phyloP scores from a whole-genome alignment of 2,329 filamentous ascomycete species.

The Penicillium brasilianum region DNA sequence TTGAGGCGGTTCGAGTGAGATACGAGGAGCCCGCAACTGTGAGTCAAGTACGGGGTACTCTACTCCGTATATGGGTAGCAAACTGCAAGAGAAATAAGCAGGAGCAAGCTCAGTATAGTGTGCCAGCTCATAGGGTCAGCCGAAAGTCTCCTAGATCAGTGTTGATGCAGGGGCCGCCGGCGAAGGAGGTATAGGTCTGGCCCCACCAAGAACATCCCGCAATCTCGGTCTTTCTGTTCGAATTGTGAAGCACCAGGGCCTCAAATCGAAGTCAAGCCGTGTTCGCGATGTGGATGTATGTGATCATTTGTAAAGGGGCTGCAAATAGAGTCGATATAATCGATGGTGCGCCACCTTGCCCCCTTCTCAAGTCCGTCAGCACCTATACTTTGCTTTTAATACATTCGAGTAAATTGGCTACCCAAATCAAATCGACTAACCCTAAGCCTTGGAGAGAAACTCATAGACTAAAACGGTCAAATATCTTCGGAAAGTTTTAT shows the following conservation, averaged over 20 bases:
- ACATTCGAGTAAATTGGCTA: no score
- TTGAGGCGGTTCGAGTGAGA: neutral
- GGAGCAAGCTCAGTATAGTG: neutral
- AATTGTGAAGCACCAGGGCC: neutral
- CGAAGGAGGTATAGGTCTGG: neutral
- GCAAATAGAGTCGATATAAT: neutral
- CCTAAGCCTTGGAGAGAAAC: neutral
- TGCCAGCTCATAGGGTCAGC: neutral
- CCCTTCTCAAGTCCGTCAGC: neutral
- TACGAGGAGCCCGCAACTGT: neutral
- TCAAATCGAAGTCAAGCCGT: neutral
- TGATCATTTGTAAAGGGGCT: neutral
- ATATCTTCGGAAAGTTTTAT: no score
- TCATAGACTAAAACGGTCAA: no score
- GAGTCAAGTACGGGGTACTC: neutral
- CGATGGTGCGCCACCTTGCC: neutral
- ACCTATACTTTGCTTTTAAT: no score
- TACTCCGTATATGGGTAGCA: neutral
- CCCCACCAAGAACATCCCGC: neutral
- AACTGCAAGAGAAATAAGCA: neutral
- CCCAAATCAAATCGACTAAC: no score
- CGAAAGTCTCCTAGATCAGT: neutral
- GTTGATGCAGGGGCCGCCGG: neutral
- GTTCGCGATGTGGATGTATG: neutral
- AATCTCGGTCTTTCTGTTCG: neutral